Base-by-base conservation (phyloP, 2,329 filamentous ascomycete species). In the Fusarium circinatum region DNA sequence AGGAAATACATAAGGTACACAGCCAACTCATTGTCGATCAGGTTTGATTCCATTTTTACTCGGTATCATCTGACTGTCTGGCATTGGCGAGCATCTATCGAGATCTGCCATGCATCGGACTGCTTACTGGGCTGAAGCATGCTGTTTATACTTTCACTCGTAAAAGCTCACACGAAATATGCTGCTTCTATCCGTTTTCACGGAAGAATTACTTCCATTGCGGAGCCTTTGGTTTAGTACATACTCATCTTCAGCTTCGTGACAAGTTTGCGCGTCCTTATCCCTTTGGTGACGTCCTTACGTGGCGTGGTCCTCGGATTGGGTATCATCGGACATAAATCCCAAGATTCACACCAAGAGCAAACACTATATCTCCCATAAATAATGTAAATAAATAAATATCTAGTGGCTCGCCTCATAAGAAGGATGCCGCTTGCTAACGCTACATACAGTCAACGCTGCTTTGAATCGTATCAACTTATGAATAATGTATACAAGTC, bases 181-280 rank as follows among this genome's bases (percentile, higher is more conserved):
- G 32, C 18, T 32, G 13, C 17, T 22, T 32, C 36, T 26, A 20
- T 38, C 22, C n/a, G 20, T 10, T 17, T 4, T 38, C 12, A 38
- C 20, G 3, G 2, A 20, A 30, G 17, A 57, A 38, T n/a, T 28
- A 13, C 26, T 14, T 20, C 9, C 18, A 15, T 20, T 34, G 47
- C n/a, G 36, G 17, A 39, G 39, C 32, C 45, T 42, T 64, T 32
- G 12, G 12, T 39, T 22, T 30, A 48, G 26, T 15, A 11, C 45
- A 10, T 22, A 17, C 30, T 36, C 36, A n/a, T 45, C 30, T 45
- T 22, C 26, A 64, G 30, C n/a, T 56, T 54, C 49, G 65, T 26
- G 65, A 59, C 58, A 36, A 65, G 41, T 70, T 68, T 70, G 67
- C 67, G 67, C 59, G 65, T 70, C 67, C 51, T 42, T 18, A 28